Evolutionary conservation across 2,329 filamentous ascomycete species (phyloP).

Genomic region (Diaporthe helianthi): DNA sequence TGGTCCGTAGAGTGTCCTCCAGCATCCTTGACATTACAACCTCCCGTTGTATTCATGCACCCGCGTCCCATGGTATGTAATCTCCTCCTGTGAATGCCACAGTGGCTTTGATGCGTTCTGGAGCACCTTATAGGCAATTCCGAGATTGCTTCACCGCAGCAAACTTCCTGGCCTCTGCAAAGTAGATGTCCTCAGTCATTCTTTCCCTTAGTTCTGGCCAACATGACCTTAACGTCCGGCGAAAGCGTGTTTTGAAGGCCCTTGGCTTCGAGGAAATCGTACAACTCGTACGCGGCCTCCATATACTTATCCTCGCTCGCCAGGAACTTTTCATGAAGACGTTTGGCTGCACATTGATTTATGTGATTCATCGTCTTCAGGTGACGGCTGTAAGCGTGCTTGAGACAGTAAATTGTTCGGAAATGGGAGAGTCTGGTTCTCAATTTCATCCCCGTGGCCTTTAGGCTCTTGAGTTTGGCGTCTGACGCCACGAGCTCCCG

Average conservation of each 20-base stretch:
- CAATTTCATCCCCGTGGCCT: not conserved
- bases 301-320: not conserved
- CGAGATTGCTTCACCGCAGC: too few relatives aligned
- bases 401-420: conserved; percentile 5
- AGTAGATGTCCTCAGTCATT: not conserved
- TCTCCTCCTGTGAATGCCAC: not conserved
- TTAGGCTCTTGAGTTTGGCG: not conserved
- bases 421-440: conserved; percentile 1
- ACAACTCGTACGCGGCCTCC: conserved; percentile 1
- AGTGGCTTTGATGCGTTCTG: not conserved
- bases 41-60: not conserved
- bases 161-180: not conserved
- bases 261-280: conserved; percentile 4
- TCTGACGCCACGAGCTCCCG: conserved; percentile 4
- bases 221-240: not conserved
- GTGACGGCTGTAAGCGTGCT: not conserved
- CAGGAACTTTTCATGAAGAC: not conserved
- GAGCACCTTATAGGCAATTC: not conserved
- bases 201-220: not conserved
- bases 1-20: not conserved
- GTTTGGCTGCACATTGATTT: not conserved
- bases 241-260: not conserved
- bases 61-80: not conserved
- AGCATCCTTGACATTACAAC: not conserved
- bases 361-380: not conserved